Conservation (phyloP, 2,329 filamentous ascomycete species). For the Colletotrichum chrysophilum region DNA sequence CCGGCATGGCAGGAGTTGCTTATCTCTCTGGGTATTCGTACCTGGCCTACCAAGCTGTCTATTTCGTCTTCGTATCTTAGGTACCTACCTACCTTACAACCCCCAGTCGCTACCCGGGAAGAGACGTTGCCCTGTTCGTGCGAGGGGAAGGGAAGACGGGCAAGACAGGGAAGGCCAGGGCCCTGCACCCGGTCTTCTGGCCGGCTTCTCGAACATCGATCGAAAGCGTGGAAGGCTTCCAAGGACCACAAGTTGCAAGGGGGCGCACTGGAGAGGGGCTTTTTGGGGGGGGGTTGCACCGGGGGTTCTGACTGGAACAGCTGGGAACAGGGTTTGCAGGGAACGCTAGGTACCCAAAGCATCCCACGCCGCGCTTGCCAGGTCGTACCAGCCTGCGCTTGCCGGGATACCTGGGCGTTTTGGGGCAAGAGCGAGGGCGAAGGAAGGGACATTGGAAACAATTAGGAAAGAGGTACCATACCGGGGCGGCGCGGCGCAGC, state of each 20-base stretch:
- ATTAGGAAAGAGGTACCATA: neutral
- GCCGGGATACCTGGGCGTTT: neutral
- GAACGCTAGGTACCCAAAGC: neutral
- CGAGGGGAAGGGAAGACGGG: neutral
- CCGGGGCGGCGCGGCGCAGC: neutral
- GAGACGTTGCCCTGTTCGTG: neutral
- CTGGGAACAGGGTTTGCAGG: conserved; percentile 21
- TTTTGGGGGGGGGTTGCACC: neutral
- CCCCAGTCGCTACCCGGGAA: neutral
- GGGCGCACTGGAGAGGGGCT: neutral
- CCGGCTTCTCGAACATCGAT: conserved; percentile 24
- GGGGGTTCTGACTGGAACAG: conserved; percentile 1
- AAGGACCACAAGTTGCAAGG: neutral
- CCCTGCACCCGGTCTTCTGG: conserved; percentile 14
- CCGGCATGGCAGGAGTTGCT: neutral
- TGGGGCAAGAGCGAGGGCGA: neutral
- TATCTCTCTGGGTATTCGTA: neutral
- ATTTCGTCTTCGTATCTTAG: neutral
- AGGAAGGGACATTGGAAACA: neutral
- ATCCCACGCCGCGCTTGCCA: neutral
- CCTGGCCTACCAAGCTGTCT: neutral
- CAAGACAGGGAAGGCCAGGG: neutral
- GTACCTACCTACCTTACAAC: neutral
- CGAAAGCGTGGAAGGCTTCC: conserved; percentile 20
- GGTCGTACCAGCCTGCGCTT: neutral